Evolutionary conservation across 2,329 filamentous ascomycete species (phyloP).

Genomic region (Diplocarpon rosae): DNA sequence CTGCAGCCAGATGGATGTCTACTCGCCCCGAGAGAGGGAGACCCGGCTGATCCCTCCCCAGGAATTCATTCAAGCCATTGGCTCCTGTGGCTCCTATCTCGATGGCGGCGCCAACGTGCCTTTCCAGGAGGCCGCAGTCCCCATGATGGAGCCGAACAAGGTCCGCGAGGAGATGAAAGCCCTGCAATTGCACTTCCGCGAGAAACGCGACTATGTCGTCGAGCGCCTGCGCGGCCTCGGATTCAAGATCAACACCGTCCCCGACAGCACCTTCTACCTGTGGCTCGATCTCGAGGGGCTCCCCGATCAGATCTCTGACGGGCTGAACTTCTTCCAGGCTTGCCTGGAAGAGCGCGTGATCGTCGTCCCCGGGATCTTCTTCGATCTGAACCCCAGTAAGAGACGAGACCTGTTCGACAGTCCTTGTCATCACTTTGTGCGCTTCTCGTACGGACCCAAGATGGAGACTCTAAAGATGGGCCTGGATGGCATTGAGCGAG

Average conservation of each 20-base stretch:
- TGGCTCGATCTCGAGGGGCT: constrained; percentile 62
- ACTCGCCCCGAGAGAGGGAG: no score
- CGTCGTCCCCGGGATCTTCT: constrained; percentile 95
- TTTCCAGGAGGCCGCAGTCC: constrained; percentile 86
- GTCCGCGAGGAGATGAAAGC: constrained; percentile 82
- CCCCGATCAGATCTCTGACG: constrained; percentile 76
- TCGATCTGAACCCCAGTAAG: constrained; percentile 85
- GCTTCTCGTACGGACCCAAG: constrained; percentile 73
- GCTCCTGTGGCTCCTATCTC: constrained; percentile 84
- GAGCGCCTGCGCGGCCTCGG: constrained; percentile 72
- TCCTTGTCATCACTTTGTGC: constrained; percentile 86
- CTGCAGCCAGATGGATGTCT: no score
- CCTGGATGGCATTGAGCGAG: constrained; percentile 73
- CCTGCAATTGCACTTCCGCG: constrained; percentile 74
- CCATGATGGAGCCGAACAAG: constrained; percentile 79
- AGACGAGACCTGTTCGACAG: constrained; percentile 86
- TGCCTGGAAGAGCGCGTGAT: constrained; percentile 91
- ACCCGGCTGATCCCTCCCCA: background rate
- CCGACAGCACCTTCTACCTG: constrained; percentile 90
- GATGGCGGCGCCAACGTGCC: constrained; percentile 91
- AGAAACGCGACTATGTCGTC: constrained; percentile 88
- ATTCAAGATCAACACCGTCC: constrained; percentile 73
- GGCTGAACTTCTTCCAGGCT: constrained; percentile 92
- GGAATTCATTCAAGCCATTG: constrained; percentile 90
- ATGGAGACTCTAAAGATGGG: constrained; percentile 71